Evolutionary conservation across 2,329 filamentous ascomycete species (phyloP).

Genomic region (Microsporum audouinii): DNA sequence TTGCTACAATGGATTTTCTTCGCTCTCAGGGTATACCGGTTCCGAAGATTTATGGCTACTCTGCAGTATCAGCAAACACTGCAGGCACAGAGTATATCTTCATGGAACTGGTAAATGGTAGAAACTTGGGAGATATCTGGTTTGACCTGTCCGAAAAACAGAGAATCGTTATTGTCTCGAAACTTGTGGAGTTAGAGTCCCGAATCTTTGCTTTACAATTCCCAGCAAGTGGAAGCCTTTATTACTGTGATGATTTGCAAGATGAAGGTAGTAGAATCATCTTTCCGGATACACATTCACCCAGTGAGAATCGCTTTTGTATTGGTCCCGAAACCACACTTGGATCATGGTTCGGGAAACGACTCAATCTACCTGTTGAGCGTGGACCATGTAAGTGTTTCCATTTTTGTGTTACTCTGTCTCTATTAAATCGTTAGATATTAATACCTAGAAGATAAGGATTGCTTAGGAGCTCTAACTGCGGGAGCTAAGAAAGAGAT

Average conservation of each 20-base stretch:
- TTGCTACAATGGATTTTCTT: conserved; percentile 25
- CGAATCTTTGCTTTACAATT: conserved; percentile 16
- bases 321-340: neutral
- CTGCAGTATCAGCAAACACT: conserved; percentile 24
- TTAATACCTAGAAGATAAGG: neutral
- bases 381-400: neutral
- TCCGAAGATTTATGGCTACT: conserved; percentile 27
- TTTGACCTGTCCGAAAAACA: conserved; percentile 10
- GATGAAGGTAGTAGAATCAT: neutral
- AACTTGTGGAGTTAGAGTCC: conserved; percentile 15
- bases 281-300: neutral
- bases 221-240: neutral
- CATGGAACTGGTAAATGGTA: conserved; percentile 26
- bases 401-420: neutral
- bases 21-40: conserved; percentile 25
- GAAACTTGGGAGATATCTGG: conserved; percentile 24
- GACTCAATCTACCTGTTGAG: neutral
- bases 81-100: conserved; percentile 33
- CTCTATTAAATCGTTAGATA: neutral
- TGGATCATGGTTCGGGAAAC: neutral
- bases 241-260: neutral
- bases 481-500: conserved; percentile 10
- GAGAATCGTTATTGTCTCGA: conserved; percentile 13
- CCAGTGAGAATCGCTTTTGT: neutral
- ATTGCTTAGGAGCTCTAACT: neutral